Conservation (phyloP, 495 filamentous ascomycete species). For the Neurospora cerealis region DNA sequence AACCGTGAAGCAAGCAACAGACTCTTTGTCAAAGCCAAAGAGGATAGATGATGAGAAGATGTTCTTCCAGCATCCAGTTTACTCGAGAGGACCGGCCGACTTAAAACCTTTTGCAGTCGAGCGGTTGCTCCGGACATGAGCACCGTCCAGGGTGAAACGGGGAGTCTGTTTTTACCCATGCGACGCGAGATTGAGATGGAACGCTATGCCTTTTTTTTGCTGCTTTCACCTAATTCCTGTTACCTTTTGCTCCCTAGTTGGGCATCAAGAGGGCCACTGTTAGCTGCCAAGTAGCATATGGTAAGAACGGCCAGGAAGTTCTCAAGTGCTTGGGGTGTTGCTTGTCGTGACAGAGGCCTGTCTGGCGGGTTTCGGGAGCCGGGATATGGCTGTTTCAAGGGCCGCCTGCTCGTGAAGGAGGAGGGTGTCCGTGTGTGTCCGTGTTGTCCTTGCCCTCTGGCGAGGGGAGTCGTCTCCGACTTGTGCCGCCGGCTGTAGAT, state of each 20-base stretch:
- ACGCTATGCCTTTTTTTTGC: background rate
- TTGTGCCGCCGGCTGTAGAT: background rate
- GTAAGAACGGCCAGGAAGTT: background rate
- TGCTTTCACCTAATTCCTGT: background rate
- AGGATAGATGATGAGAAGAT: background rate
- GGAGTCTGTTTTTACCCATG: background rate
- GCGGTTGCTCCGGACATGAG: background rate
- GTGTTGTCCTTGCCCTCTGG: background rate
- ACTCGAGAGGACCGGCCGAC: background rate
- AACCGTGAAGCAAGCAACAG: background rate
- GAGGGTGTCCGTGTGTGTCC: background rate
- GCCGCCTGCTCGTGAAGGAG: background rate
- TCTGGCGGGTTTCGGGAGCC: background rate
- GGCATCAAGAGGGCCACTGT: background rate
- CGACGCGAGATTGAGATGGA: background rate
- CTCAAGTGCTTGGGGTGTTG: background rate
- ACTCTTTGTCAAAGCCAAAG: background rate
- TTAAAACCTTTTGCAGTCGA: background rate
- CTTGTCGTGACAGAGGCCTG: background rate
- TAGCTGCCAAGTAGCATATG: background rate
- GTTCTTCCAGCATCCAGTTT: background rate
- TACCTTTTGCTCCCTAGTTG: background rate
- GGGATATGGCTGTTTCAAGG: background rate
- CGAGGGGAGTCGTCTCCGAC: background rate
- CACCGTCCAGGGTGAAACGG: background rate